phyloP scores from a whole-genome alignment of 2,329 filamentous ascomycete genomes.

The Pezicula neosporulosa region DNA sequence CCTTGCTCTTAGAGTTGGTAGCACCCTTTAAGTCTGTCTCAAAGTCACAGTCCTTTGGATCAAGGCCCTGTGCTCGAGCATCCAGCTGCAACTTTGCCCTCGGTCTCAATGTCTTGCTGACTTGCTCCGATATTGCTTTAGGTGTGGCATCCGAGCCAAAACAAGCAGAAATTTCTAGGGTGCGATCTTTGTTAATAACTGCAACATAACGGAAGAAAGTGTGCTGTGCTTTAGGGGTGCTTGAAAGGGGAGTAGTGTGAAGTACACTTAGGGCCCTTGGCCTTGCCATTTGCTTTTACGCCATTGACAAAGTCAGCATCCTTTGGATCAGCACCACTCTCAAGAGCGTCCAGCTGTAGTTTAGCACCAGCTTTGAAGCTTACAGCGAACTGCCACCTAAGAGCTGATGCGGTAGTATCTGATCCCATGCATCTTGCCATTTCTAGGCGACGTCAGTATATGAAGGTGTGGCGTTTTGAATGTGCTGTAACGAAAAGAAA shows the following conservation, averaged over 20 bases:
- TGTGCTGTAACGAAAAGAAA: background rate
- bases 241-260: background rate
- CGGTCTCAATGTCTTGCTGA: conserved; percentile 46
- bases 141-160: conserved; percentile 52
- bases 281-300: conserved; percentile 2
- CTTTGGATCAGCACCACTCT: conserved; percentile 40
- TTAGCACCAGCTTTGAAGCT: conserved; percentile 48
- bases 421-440: conserved; percentile 20
- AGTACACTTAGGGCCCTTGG: background rate
- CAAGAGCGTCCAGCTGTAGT: conserved; percentile 40
- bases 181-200: too few species aligned
- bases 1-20: too few species aligned
- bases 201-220: background rate
- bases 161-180: conserved; percentile 54
- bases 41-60: conserved; percentile 29
- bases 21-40: background rate
- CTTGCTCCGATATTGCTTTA: conserved; percentile 54
- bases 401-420: conserved; percentile 15
- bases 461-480: background rate
- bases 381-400: conserved; percentile 18
- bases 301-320: conserved; percentile 14
- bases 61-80: conserved; percentile 37
- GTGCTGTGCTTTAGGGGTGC: background rate
- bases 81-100: conserved; percentile 44
- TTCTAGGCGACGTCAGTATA: conserved; percentile 11